Evolutionary conservation across 2,329 filamentous ascomycete species (phyloP), one percentile per base, ranked within the genome.

Genomic region (Lasiodiplodia sp.): DNA sequence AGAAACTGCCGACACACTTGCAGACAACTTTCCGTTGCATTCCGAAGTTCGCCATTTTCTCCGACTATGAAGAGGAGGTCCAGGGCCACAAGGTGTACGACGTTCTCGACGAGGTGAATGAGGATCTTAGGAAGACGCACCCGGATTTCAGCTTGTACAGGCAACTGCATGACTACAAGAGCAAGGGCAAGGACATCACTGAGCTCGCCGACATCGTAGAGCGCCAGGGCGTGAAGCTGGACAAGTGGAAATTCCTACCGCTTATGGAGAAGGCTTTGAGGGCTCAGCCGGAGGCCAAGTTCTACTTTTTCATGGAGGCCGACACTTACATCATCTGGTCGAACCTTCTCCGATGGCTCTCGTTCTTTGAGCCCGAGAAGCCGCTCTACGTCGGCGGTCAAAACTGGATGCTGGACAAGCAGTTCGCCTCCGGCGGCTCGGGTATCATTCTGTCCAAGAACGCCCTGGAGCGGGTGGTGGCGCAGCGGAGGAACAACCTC

Each of bases 231-330:
- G 28, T 57, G 66, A 81, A 79, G 64, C 75, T 88, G 47, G 86
- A 88, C 71, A 87, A 87, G 71, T 88, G 86, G 86, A 88, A 87
- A 73, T 85, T 86, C 70, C 76, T 88, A 23, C 86, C 86, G 7
- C 83, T 87, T 79, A 82, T 85, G 2, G 83, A 86, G 71, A 82
- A 84, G 71, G 81, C 85, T 0, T 79, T 83, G 52, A 73, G 74
- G 75, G 25, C 34, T 6, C 44, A 37, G 40, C 67, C 67, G 4
- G 63, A 65, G 16, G 49, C 60, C 38, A 69, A 69, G 31, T 69
- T 52, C 58, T 69, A 57, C 38, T 69, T 66, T 21, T 69, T 69
- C 60, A 69, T 69, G 67, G 67, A 69, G 28, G 60, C 60, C 23
- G 67, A 69, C 49, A 66, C 67, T 14, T 65, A 52, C 31, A 18